These are phyloP conservation scores for Cryphonectria naterciae DNA, from an alignment of 2,329 filamentous ascomycete species.

Conservation along the genomic window DNA sequence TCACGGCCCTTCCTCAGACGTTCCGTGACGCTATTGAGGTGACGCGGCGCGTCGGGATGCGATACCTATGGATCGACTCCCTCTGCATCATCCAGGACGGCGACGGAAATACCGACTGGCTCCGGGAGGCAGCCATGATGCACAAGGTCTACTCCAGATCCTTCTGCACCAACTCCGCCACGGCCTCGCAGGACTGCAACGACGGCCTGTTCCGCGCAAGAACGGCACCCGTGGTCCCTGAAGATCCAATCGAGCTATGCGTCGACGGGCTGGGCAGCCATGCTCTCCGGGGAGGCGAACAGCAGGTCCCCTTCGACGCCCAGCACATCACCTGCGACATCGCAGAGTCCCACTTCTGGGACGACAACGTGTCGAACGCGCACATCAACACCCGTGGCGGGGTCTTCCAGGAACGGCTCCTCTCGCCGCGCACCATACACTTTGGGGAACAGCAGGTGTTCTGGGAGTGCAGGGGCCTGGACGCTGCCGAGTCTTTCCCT, in stretches of 20 bases:
- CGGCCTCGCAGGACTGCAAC: neutral
- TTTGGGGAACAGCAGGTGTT: constrained; percentile 5
- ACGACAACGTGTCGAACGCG: neutral
- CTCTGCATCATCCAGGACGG: neutral
- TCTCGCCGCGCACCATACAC: constrained; percentile 10
- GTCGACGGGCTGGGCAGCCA: neutral
- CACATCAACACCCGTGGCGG: neutral
- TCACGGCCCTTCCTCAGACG: neutral
- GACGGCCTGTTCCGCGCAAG: neutral
- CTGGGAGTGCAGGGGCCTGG: constrained; percentile 3
- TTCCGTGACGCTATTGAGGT: constrained; percentile 8
- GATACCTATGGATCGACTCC: constrained; percentile 6
- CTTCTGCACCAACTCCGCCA: neutral
- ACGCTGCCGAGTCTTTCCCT: neutral
- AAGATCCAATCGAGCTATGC: neutral
- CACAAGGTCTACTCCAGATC: neutral
- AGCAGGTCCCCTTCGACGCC: neutral
- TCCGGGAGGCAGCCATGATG: neutral
- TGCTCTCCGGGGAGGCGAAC: too few species aligned
- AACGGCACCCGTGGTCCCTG: neutral
- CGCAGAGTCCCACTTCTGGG: neutral
- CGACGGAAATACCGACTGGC: neutral
- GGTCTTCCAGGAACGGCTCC: constrained; percentile 9
- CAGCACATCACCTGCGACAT: neutral
- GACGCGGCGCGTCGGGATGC: neutral